These are phyloP conservation scores for Pseudopithomyces maydicus DNA, from an alignment of 2,329 filamentous ascomycete species.

Conservation along the genomic window DNA sequence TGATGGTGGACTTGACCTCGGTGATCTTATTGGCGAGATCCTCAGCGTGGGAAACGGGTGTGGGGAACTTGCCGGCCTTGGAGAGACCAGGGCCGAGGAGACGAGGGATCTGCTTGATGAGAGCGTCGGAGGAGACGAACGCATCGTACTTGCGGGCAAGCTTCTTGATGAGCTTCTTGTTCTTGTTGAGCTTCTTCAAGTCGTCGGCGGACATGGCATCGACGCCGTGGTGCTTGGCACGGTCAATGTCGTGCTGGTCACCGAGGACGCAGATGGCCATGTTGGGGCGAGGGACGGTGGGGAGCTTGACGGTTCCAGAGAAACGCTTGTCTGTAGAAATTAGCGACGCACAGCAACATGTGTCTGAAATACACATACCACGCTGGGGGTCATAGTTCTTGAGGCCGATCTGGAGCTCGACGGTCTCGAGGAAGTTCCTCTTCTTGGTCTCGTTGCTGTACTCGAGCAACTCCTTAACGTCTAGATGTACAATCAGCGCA, in stretches of 20 bases:
- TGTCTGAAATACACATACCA: conserved; percentile 49
- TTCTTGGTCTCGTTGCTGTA: conserved; percentile 75
- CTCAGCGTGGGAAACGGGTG: conserved; percentile 94
- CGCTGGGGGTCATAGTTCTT: conserved; percentile 79
- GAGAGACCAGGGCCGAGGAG: conserved; percentile 74
- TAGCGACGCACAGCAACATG: no score
- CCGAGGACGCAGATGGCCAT: conserved; percentile 73
- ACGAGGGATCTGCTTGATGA: conserved; percentile 99
- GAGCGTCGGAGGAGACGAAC: conserved; percentile 93
- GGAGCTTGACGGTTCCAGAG: conserved; percentile 97
- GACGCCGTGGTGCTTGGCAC: conserved; percentile 98
- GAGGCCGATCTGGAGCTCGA: conserved; percentile 67
- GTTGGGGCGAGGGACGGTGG: conserved; percentile 77
- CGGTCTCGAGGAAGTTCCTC: conserved; percentile 95
- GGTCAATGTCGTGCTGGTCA: conserved; percentile 98
- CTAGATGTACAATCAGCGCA: conserved; percentile 68
- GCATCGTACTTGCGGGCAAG: conserved; percentile 99
- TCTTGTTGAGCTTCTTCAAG: conserved; percentile 99
- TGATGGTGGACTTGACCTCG: conserved; percentile 99
- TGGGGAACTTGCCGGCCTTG: conserved; percentile 98
- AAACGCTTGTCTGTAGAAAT: conserved; percentile 83
- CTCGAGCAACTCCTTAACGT: background rate
- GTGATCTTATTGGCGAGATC: conserved; percentile 94
- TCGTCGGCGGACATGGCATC: conserved; percentile 99
- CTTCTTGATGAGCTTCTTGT: conserved; percentile 99